phyloP scores from a whole-genome alignment of 1,284 basidiomycete species.

The Moniliophthora roreri region DNA sequence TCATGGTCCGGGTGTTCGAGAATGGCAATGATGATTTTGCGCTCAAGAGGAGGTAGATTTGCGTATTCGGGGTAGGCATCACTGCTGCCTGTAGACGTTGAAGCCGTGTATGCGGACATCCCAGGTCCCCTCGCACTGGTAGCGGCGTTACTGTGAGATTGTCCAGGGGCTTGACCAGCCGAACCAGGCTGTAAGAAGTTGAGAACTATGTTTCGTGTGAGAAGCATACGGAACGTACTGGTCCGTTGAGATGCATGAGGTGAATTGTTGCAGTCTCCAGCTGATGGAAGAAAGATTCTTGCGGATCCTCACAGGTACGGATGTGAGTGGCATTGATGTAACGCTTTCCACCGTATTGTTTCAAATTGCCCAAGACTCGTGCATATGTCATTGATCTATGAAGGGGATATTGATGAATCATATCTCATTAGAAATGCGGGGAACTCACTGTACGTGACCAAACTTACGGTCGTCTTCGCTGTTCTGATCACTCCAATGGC shows the following conservation, averaged over 20 bases:
- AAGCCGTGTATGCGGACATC: constrained; percentile 28
- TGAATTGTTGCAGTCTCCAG: constrained; percentile 51
- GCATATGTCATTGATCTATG: constrained; percentile 77
- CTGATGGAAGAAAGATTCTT: constrained; percentile 85
- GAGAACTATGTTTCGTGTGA: not conserved
- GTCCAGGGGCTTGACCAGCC: not conserved
- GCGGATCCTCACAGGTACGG: constrained; percentile 65
- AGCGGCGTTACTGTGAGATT: constrained; percentile 5
- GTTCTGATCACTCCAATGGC: constrained; percentile 83
- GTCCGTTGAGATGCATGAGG: constrained; percentile 47
- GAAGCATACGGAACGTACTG: constrained; percentile 13
- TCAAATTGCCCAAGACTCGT: constrained; percentile 88
- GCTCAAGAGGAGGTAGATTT: constrained; percentile 61
- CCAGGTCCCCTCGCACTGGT: constrained; percentile 17
- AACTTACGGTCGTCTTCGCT: constrained; percentile 50
- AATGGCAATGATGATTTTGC: constrained; percentile 65
- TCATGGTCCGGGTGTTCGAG: constrained; percentile 38
- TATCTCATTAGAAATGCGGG: not conserved
- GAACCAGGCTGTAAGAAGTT: not conserved
- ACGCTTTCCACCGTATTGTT: constrained; percentile 81
- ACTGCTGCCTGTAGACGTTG: constrained; percentile 16
- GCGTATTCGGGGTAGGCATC: constrained; percentile 36
- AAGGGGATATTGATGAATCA: not conserved
- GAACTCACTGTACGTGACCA: constrained; percentile 49
- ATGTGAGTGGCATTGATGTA: constrained; percentile 82